These are phyloP conservation scores for Clitoria ternatea DNA, from an alignment of 306 rosid genomes.

Conservation along the genomic window DNA sequence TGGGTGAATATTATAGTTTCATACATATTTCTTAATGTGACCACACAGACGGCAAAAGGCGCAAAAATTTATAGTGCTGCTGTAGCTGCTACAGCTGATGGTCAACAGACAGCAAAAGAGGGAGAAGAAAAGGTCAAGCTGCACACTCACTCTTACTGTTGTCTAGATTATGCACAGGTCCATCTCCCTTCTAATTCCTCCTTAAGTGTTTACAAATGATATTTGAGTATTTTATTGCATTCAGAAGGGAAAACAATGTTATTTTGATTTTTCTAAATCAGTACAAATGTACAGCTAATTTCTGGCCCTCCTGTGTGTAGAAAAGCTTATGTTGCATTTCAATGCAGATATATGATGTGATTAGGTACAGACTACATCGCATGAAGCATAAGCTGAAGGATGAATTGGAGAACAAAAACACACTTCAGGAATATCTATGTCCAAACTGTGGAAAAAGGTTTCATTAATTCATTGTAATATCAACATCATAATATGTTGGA, in stretches of 20 bases:
- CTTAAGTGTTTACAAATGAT: conserved; percentile 14
- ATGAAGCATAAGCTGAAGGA: conserved; percentile 96
- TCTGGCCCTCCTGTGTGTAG: conserved; percentile 19
- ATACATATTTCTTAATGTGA: conserved; percentile 13
- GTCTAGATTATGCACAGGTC: conserved; percentile 78
- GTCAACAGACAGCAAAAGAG: conserved; percentile 52
- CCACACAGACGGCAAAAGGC: conserved; percentile 83
- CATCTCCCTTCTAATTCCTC: conserved; percentile 23
- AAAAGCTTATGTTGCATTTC: conserved; percentile 28
- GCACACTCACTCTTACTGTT: conserved; percentile 94
- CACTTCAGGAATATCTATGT: conserved; percentile 89
- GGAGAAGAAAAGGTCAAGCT: conserved; percentile 93
- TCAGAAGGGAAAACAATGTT: conserved; percentile 19
- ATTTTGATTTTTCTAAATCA: conserved; percentile 14
- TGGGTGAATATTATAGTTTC: not conserved
- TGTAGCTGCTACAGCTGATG: conserved; percentile 82
- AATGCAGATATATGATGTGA: conserved; percentile 83
- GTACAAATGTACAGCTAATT: conserved; percentile 8
- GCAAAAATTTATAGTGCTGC: conserved; percentile 92
- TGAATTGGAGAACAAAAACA: conserved; percentile 95
- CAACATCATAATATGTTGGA: not conserved
- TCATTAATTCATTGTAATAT: conserved; percentile 13
- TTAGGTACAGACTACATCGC: conserved; percentile 90
- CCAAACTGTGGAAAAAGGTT: conserved; percentile 85
- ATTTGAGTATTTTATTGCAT: not conserved